Conservation (phyloP, 192 early-diverging fungal genomes). For the Umbelopsis sp. region DNA sequence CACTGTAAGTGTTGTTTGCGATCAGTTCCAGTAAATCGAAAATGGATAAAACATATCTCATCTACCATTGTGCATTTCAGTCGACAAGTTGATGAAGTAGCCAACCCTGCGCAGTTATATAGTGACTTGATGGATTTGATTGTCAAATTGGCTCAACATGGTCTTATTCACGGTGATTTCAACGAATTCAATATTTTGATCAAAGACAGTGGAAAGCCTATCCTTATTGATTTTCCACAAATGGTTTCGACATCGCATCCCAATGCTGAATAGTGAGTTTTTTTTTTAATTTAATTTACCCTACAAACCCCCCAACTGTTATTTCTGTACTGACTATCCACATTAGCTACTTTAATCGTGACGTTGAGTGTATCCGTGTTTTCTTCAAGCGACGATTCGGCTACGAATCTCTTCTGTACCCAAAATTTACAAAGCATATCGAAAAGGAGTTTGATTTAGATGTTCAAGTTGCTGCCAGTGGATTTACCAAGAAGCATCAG, state of each 20-base stretch:
- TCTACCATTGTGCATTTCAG: constrained; percentile 25
- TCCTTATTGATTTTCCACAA: constrained; percentile 99
- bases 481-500: constrained; percentile 92
- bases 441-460: constrained; percentile 90
- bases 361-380: constrained; percentile 95
- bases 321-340: background rate
- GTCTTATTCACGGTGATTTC: constrained; percentile 98
- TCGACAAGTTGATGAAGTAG: constrained; percentile 86
- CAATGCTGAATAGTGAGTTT: constrained; percentile 84
- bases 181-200: constrained; percentile 99
- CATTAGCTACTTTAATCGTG: constrained; percentile 91
- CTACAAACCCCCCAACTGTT: too few species aligned
- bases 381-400: constrained; percentile 91
- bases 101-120: constrained; percentile 91
- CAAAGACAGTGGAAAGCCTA: constrained; percentile 74
- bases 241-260: constrained; percentile 98
- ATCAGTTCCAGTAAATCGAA: background rate
- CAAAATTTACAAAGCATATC: constrained; percentile 82
- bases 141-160: constrained; percentile 90
- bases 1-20: constrained; percentile 56
- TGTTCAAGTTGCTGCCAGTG: constrained; percentile 95
- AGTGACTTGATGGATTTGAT: constrained; percentile 94
- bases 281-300: background rate
- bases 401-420: constrained; percentile 91
- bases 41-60: background rate